These are phyloP conservation scores for Pythium phragmiticola DNA, from an alignment of 352 stramenopile genomes.

Conservation along the genomic window DNA sequence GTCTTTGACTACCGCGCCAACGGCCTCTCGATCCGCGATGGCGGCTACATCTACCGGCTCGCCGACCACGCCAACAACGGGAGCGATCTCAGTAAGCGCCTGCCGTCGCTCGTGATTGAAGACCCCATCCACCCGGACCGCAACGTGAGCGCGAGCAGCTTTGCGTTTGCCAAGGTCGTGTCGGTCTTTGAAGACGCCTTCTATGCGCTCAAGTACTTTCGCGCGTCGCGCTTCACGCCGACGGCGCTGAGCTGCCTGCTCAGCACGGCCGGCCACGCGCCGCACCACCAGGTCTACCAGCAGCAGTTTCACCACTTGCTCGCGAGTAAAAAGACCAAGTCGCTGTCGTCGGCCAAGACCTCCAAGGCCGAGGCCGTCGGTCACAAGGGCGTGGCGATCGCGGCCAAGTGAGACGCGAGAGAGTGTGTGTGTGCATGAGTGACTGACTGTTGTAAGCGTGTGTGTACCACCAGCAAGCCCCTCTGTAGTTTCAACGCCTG, in stretches of 20 bases:
- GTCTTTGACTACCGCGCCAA: slow-evolving; percentile 87
- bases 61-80: slow-evolving; percentile 44
- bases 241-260: slow-evolving; percentile 80
- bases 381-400: slow-evolving; percentile 11
- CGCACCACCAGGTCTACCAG: slow-evolving; percentile 19
- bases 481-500: slow-evolving; percentile 26
- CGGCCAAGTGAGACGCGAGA: slow-evolving; percentile 14
- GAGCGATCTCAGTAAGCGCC: slow-evolving; percentile 47
- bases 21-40: slow-evolving; percentile 78
- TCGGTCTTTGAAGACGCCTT: slow-evolving; percentile 84
- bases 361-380: no score
- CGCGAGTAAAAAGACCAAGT: slow-evolving; percentile 11
- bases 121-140: slow-evolving; percentile 86
- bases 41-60: slow-evolving; percentile 83
- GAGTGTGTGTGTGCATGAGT: slow-evolving; percentile 1
- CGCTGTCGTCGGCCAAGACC: not conserved
- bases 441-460: not conserved
- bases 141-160: slow-evolving; percentile 87
- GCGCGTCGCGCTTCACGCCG: slow-evolving; percentile 68
- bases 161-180: slow-evolving; percentile 83
- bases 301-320: slow-evolving; percentile 21
- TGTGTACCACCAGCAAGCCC: slow-evolving; percentile 12
- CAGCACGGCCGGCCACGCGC: slow-evolving; percentile 58
- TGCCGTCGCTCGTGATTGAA: slow-evolving; percentile 79
- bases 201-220: slow-evolving; percentile 85